These are phyloP conservation scores for Wickerhamiella parazyma DNA, from an alignment of 805 yeast species.

Conservation along the genomic window DNA sequence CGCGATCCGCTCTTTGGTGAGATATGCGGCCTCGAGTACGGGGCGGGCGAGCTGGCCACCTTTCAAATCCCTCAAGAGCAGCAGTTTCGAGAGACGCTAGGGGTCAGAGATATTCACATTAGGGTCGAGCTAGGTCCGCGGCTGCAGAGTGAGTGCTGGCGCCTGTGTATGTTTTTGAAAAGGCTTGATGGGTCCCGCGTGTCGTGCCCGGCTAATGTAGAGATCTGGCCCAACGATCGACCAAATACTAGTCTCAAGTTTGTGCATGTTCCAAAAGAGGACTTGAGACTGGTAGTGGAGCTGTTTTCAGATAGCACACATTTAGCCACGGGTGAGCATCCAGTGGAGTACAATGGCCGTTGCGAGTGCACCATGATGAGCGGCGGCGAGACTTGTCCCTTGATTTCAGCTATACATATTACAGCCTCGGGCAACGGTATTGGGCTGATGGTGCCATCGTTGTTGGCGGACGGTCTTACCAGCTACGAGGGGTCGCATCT, in stretches of 20 bases:
- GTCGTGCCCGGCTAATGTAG: neutral
- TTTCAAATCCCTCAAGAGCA: neutral
- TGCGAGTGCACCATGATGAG: neutral
- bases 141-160: neutral
- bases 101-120: neutral
- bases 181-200: neutral
- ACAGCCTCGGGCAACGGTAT: too few relatives aligned
- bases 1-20: slow-evolving; percentile 1
- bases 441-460: too few relatives aligned
- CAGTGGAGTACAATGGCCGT: neutral
- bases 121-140: neutral
- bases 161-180: neutral
- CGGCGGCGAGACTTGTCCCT: neutral
- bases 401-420: neutral
- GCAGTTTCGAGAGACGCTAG: neutral
- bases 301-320: neutral
- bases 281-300: neutral
- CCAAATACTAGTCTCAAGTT: neutral
- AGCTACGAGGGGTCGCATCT: too few relatives aligned
- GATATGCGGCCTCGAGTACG: slow-evolving; percentile 1
- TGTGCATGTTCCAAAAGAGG: neutral
- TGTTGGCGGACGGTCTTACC: too few relatives aligned
- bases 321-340: neutral
- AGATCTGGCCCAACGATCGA: neutral
- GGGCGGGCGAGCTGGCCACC: slow-evolving; percentile 1